Evolutionary conservation across 2,329 filamentous ascomycete species (phyloP).

Genomic region (Microdochium nivale): DNA sequence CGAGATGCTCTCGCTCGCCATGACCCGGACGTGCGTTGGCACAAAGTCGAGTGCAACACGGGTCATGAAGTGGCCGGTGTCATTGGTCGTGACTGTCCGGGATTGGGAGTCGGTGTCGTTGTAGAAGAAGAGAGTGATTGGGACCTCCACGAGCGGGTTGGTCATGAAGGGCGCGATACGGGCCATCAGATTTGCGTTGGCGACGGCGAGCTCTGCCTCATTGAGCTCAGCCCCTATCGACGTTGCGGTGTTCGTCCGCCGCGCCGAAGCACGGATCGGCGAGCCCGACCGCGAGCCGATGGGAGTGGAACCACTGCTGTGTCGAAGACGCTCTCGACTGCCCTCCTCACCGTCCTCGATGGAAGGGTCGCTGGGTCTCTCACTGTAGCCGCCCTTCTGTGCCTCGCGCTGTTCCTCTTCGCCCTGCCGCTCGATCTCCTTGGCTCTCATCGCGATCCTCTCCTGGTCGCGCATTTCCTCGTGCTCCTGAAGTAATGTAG

Average conservation of each 20-base stretch:
- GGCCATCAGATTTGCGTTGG: conserved; percentile 83
- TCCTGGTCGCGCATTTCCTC: conserved; percentile 50
- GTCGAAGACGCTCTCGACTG: conserved; percentile 8
- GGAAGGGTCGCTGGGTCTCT: conserved; percentile 42
- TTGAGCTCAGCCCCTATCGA: conserved; percentile 47
- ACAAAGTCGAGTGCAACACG: conserved; percentile 80
- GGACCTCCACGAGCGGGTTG: conserved; percentile 65
- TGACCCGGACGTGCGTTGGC: conserved; percentile 78
- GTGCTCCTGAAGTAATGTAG: conserved; percentile 27
- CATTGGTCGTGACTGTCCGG: conserved; percentile 75
- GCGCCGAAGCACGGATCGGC: conserved; percentile 29
- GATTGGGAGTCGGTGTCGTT: conserved; percentile 77
- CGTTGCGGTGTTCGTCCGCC: conserved; percentile 20
- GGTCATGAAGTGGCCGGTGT: conserved; percentile 78
- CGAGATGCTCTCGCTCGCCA: conserved; percentile 80
- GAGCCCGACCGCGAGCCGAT: conserved; percentile 29
- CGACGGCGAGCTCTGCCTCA: conserved; percentile 65
- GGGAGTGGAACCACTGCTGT: conserved; percentile 7
- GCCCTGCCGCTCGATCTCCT: conserved; percentile 65
- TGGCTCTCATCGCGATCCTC: conserved; percentile 65
- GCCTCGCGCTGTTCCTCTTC: conserved; percentile 64
- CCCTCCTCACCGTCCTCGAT: conserved; percentile 27
- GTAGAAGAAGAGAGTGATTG: conserved; percentile 93
- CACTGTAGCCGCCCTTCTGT: conserved; percentile 65
- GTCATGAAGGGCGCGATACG: conserved; percentile 85